Evolutionary conservation across 192 early-diverging fungal genomes (phyloP), one percentile per base, ranked within the genome.

Genomic region (Linderina pennispora): DNA sequence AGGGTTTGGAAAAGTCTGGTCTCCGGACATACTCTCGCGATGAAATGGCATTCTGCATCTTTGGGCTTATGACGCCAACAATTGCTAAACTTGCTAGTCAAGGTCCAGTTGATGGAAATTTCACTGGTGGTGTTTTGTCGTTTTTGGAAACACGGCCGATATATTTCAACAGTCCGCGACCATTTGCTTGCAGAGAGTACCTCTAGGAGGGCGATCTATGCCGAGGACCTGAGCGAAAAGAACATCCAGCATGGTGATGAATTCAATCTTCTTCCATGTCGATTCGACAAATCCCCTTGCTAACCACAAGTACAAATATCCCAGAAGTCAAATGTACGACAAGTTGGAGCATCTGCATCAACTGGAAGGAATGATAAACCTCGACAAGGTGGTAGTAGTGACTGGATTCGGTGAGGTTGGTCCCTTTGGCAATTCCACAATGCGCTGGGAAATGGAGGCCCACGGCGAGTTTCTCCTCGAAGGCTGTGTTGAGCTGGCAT

Each of bases 391-490:
- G 4, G 81, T 93, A 21, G 92, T 96, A 23, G 76, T 92, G 23
- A 87, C 88, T 38, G 92, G 92, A 37, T 96, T 90, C 55, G 85
- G 85, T 64, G 92, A 96, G 64, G 92, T 96, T 9, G 87, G 89
- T 8, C 92, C 92, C 8, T 92, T 80, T 70, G 92, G 92, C 64
- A 86, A 87, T 42, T 77, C 84, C 22, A 79, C 90, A 50, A 96
- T 91, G 39, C 87, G 92, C 48, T 96, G 92, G 92, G 90, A 96
- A 65, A 92, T 96, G 86, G 92, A 96, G 64, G 80, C 89, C 37
- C 62, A 77, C 44, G 92, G 92, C 52, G 59, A 62, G 42, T 62
- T 54, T 23, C 55, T 52, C 25, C 46, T 62, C 9, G 59, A 62
- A 15, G 59, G 89, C 25, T 91, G 88, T 59, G 90, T 96, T 53